phyloP scores from a whole-genome alignment of 257 asterid genomes.

The Capsicum baccatum region DNA sequence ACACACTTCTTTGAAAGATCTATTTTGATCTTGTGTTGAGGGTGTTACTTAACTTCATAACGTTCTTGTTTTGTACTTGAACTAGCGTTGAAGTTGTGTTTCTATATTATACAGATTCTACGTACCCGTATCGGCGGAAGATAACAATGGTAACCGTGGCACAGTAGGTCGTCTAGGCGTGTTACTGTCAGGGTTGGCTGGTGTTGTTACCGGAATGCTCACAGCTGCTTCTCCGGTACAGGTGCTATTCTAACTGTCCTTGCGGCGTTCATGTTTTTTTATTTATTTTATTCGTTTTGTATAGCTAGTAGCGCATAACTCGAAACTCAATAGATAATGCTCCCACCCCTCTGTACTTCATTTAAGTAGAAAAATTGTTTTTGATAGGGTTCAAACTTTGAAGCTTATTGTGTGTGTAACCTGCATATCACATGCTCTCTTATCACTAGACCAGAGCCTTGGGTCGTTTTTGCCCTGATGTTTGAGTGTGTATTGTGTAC shows the following conservation, averaged over 20 bases:
- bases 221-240: slow-evolving; percentile 64
- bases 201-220: slow-evolving; percentile 79
- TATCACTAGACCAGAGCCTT: not conserved
- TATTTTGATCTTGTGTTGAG: too few species aligned
- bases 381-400: not conserved
- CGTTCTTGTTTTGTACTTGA: too few species aligned
- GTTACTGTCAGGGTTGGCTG: slow-evolving; percentile 81
- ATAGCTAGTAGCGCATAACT: not conserved
- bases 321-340: not conserved
- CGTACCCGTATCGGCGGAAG: too few species aligned
- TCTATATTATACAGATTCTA: too few species aligned
- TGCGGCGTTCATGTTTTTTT: not conserved
- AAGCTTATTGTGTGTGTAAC: not conserved
- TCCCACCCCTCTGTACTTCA: not conserved
- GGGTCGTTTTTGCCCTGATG: not conserved
- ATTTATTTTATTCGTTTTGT: not conserved
- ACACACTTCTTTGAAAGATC: too few species aligned
- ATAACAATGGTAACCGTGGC: slow-evolving; percentile 49
- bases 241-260: slow-evolving; percentile 43
- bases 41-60: too few species aligned
- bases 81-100: too few species aligned
- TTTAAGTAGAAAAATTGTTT: not conserved
- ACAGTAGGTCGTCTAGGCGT: slow-evolving; percentile 63
- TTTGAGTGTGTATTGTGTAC: not conserved
- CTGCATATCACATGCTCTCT: not conserved